Percentiles rank a stretch among this genome's conserved stretches.
Conservation (phyloP, 2,329 filamentous ascomycete species). For the Thelonectria rubi region DNA sequence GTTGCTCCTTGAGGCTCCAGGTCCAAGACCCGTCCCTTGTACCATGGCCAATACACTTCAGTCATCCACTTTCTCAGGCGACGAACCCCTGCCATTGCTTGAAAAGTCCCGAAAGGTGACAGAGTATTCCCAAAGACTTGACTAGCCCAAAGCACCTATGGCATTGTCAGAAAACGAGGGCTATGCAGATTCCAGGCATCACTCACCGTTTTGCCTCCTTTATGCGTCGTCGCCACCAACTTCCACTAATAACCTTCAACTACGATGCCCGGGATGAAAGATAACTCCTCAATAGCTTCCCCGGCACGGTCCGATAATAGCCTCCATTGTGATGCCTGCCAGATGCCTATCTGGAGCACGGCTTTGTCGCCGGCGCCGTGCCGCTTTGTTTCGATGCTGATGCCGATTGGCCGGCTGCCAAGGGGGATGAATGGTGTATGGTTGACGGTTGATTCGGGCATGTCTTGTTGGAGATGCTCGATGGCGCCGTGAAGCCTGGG, state of each 20-base stretch:
- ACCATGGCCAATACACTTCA: background rate
- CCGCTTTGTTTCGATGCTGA: constrained; percentile 24
- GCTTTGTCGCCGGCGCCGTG: constrained; percentile 7
- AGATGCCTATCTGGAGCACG: constrained; percentile 11
- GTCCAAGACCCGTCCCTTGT: too few species aligned
- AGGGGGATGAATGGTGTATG: constrained; percentile 17
- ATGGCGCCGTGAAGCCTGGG: background rate
- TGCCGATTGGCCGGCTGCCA: background rate
- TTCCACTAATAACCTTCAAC: constrained; percentile 25
- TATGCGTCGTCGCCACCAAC: constrained; percentile 15
- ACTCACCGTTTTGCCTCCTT: constrained; percentile 19
- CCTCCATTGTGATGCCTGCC: constrained; percentile 22
- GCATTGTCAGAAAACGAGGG: background rate
- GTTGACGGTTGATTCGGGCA: constrained; percentile 11
- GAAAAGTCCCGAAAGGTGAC: background rate
- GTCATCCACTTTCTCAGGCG: constrained; percentile 3
- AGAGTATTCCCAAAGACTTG: background rate
- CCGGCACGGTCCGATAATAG: background rate
- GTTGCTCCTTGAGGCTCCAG: too few species aligned
- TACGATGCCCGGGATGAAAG: constrained; percentile 19
- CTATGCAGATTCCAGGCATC: background rate
- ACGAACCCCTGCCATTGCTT: background rate
- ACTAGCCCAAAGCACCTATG: constrained; percentile 1
- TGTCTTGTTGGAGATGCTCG: background rate
- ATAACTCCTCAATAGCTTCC: background rate